These are phyloP conservation scores for Clarireedia sp. DNA, from an alignment of 2,329 filamentous ascomycete genomes.

Conservation along the genomic window DNA sequence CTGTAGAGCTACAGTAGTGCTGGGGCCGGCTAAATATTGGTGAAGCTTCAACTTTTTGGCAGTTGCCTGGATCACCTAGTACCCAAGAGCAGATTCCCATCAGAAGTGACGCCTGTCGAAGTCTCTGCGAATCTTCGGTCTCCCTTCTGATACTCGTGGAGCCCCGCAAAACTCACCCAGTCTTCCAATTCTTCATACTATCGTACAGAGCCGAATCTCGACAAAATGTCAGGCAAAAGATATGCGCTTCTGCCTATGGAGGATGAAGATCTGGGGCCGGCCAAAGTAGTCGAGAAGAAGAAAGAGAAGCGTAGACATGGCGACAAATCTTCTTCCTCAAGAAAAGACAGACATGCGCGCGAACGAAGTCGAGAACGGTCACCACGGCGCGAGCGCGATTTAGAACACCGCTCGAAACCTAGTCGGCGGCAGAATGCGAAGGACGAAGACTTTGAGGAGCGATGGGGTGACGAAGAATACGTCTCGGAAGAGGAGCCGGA, in stretches of 20 bases:
- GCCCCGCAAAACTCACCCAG: too few species aligned
- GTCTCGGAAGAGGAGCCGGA: slow-evolving; percentile 46
- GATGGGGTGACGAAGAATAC: slow-evolving; percentile 74
- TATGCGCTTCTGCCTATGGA: slow-evolving; percentile 64
- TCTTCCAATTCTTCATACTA: neutral
- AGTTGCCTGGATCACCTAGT: neutral
- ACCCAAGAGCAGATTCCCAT: neutral
- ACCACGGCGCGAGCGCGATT: slow-evolving; percentile 32
- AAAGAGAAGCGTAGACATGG: slow-evolving; percentile 31
- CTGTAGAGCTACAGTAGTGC: neutral
- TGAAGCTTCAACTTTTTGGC: neutral
- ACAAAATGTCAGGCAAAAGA: slow-evolving; percentile 42
- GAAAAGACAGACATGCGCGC: slow-evolving; percentile 30
- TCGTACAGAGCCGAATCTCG: neutral
- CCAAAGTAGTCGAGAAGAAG: slow-evolving; percentile 44
- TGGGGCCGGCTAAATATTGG: neutral
- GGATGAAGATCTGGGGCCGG: slow-evolving; percentile 50
- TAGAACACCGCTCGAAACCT: slow-evolving; percentile 39
- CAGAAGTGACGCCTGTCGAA: too few species aligned
- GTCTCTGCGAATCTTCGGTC: too few species aligned
- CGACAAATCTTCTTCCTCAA: slow-evolving; percentile 31
- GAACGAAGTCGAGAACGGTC: slow-evolving; percentile 31
- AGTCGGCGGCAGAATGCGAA: slow-evolving; percentile 40
- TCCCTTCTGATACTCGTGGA: too few species aligned
- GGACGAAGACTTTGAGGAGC: slow-evolving; percentile 62